Evolutionary conservation across 192 early-diverging fungal species (phyloP), one percentile per base, ranked within the genome.

Genomic region (Gryganskiella cystojenkinii): DNA sequence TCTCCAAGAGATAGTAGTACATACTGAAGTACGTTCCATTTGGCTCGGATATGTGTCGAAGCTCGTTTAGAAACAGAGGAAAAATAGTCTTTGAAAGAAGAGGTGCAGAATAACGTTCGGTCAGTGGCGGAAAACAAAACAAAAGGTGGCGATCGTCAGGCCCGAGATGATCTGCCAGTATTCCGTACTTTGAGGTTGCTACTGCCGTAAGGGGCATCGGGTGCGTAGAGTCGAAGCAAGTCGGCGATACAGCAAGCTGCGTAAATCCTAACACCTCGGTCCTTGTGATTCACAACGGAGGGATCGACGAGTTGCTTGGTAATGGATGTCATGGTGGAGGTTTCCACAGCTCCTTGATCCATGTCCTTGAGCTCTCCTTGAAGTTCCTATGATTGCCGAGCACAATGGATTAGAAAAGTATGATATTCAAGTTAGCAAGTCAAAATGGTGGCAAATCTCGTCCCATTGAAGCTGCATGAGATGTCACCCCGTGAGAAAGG

Each of bases 191-290:
- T 88, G 17, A 99, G 85, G 61, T 96, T 89, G 5, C 74, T 75
- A 52, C 91, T 88, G 46, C 63, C 87, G 80, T 97, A 98, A 11
- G 97, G 97, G 5, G 95, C 92, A 58, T 97, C 94, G 11, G 96
- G 96, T 15, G 98, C 98, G 78, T 92, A 96, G 11, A 99, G 82
- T 22, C 96, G 87, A 37, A 99, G 86, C 0, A 98, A 82, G 66
- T 99, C 98, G 1, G 95, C 94, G 40, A 98, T 83, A 79, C 96
- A 98, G 79, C 94, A 95, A 4, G 95, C 89, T 0, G 87, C 84
- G 24, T 90, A 88, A 24, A 89, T 86, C 31, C 84, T 84, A 19
- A 98, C 91, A 19, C 90, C 92, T 45, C 90, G 86, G 73, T 98
- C 95, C 52, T 91, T 93, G 82, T 98, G 93, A 34, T 76, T 64